A percentile compares a stretch with the other conserved stretches of the same genome.
phyloP scores from a whole-genome alignment of 2,329 filamentous ascomycete genomes.

The Fonsecaea nubica region DNA sequence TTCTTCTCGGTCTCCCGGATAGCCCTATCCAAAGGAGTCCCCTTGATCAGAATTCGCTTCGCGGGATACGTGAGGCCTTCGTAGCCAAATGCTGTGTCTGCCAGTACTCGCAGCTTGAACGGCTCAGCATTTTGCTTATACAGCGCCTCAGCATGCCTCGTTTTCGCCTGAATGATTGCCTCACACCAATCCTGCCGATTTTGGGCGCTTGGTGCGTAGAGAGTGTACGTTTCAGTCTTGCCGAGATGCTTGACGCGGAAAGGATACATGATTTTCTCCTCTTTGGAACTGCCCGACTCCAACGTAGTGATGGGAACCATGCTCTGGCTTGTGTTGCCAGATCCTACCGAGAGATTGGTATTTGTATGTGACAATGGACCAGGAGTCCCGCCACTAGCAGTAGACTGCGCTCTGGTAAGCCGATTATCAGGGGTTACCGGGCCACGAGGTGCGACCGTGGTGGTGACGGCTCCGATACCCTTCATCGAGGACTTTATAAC shows the following conservation, averaged over 20 bases:
- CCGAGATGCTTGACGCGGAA: slow-evolving; percentile 96
- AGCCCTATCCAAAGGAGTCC: slow-evolving; percentile 88
- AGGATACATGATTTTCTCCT: slow-evolving; percentile 86
- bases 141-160: slow-evolving; percentile 84
- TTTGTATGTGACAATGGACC: slow-evolving; percentile 67
- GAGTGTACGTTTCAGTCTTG: slow-evolving; percentile 81
- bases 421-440: slow-evolving; percentile 54
- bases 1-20: slow-evolving; percentile 85
- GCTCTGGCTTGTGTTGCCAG: slow-evolving; percentile 59
- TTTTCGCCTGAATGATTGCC: slow-evolving; percentile 94
- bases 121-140: slow-evolving; percentile 94
- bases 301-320: slow-evolving; percentile 56
- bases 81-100: slow-evolving; percentile 88
- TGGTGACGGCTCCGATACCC: slow-evolving; percentile 73
- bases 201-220: slow-evolving; percentile 79
- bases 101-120: slow-evolving; percentile 88
- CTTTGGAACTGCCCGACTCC: slow-evolving; percentile 61
- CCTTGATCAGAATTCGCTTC: slow-evolving; percentile 76
- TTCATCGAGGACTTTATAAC: slow-evolving; percentile 76
- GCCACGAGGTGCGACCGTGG: slow-evolving; percentile 59
- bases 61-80: slow-evolving; percentile 59
- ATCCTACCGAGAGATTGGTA: slow-evolving; percentile 70
- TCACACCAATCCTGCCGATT: slow-evolving; percentile 87
- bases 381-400: slow-evolving; percentile 53
- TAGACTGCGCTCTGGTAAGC: slow-evolving; percentile 58